These are phyloP conservation scores for Leccinum truebloodii DNA, from an alignment of 768 basidiomycete species.

Conservation along the genomic window DNA sequence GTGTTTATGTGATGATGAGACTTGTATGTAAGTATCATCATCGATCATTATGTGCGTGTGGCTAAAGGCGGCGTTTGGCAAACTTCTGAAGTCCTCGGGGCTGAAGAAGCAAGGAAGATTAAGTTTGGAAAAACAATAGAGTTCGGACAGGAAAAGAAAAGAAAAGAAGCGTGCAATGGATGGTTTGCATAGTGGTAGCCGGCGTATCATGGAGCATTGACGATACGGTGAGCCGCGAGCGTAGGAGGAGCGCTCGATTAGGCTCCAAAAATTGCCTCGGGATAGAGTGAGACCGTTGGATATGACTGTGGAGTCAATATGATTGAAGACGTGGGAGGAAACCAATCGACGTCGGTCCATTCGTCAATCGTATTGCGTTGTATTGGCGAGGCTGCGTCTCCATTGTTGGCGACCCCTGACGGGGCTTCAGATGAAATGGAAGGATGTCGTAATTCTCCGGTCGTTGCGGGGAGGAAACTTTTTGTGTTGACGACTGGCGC, in stretches of 20 bases:
- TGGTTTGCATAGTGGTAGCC: not conserved
- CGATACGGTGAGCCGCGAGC: not conserved
- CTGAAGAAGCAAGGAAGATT: not conserved
- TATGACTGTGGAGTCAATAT: not conserved
- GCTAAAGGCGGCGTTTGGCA: not conserved
- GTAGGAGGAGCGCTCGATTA: not conserved
- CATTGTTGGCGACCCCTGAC: not conserved
- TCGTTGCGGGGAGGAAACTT: not conserved
- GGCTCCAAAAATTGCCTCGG: not conserved
- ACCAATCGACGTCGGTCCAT: not conserved
- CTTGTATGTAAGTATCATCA: not conserved
- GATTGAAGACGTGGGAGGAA: not conserved
- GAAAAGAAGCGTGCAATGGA: not conserved
- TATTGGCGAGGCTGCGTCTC: not conserved
- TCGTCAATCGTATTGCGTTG: not conserved
- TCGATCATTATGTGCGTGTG: not conserved
- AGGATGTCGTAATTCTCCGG: not conserved
- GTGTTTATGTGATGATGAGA: not conserved
- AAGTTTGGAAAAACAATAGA: not conserved
- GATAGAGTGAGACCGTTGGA: not conserved
- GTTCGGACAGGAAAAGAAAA: not conserved
- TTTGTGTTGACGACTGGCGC: not conserved
- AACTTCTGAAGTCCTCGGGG: not conserved
- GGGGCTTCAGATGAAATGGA: not conserved
- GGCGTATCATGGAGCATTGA: not conserved